Conservation (phyloP, 1,284 basidiomycete species). For the Hymenochaete sp. region DNA sequence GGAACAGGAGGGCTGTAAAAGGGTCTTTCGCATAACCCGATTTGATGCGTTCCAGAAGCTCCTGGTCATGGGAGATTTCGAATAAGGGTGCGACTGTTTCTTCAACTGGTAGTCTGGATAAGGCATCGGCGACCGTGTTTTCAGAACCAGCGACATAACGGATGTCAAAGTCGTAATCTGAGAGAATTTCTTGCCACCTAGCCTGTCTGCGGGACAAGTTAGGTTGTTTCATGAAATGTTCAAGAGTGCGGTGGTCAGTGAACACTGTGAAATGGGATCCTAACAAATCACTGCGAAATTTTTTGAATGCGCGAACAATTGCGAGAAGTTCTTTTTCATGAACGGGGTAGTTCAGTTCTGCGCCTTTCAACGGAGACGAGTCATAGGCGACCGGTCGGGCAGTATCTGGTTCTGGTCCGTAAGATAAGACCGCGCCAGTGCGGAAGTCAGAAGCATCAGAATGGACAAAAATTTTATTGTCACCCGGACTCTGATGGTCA, state of each 20-base stretch:
- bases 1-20: slow-evolving; percentile 23
- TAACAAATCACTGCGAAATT: slow-evolving; percentile 29
- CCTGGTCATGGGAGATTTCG: slow-evolving; percentile 20
- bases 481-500: slow-evolving; percentile 26
- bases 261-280: slow-evolving; percentile 28
- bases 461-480: slow-evolving; percentile 31
- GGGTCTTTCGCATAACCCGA: slow-evolving; percentile 25
- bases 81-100: slow-evolving; percentile 16
- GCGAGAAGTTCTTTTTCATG: slow-evolving; percentile 32
- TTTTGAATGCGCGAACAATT: slow-evolving; percentile 28
- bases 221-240: slow-evolving; percentile 30
- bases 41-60: slow-evolving; percentile 22
- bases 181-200: slow-evolving; percentile 31
- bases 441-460: slow-evolving; percentile 28
- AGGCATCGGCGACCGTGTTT: slow-evolving; percentile 30
- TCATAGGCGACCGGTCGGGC: slow-evolving; percentile 29
- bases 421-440: slow-evolving; percentile 29
- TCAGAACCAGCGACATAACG: slow-evolving; percentile 29
- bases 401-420: slow-evolving; percentile 25
- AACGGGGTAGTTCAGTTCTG: slow-evolving; percentile 30
- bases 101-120: slow-evolving; percentile 27
- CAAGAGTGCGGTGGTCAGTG: slow-evolving; percentile 34
- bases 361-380: slow-evolving; percentile 24
- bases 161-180: slow-evolving; percentile 30
- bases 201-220: slow-evolving; percentile 29